phyloP scores from a whole-genome alignment of 495 filamentous ascomycete species.

The Xylaria nigripes region DNA sequence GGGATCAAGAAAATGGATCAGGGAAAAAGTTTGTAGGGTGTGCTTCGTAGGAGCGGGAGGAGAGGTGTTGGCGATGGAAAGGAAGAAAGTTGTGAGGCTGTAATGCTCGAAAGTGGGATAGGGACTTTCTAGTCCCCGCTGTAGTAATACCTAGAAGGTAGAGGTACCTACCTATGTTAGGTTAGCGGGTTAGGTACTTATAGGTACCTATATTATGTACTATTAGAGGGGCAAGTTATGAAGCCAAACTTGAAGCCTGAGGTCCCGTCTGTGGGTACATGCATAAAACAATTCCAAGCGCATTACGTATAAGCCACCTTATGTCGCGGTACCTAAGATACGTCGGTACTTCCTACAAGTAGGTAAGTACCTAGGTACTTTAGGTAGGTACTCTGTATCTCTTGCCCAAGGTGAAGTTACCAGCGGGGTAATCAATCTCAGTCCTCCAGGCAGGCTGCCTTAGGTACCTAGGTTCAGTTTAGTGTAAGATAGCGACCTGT shows the following conservation, averaged over 20 bases:
- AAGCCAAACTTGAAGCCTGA: too few species aligned
- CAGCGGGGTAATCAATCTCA: conserved; percentile 5
- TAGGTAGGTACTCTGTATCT: too few species aligned
- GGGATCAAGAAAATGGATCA: neutral
- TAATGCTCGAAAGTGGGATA: neutral
- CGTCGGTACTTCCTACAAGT: too few species aligned
- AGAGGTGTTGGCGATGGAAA: neutral
- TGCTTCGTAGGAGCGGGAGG: neutral
- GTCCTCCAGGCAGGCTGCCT: conserved; percentile 3
- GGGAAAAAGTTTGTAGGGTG: neutral
- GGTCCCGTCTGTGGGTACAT: too few species aligned
- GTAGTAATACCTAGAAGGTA: neutral
- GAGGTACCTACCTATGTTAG: neutral
- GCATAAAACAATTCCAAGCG: too few species aligned
- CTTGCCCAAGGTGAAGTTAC: neutral
- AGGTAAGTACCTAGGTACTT: too few species aligned
- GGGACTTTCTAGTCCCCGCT: neutral
- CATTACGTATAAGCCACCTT: too few species aligned
- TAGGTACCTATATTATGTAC: neutral
- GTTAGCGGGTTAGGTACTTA: neutral
- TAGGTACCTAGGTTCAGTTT: neutral
- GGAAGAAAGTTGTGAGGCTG: neutral
- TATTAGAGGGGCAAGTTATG: neutral
- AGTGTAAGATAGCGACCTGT: too few species aligned
- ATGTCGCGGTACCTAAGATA: too few species aligned